Base-by-base conservation (phyloP, 2,329 filamentous ascomycete genomes). In the Ophiostoma himal-ulmi region DNA sequence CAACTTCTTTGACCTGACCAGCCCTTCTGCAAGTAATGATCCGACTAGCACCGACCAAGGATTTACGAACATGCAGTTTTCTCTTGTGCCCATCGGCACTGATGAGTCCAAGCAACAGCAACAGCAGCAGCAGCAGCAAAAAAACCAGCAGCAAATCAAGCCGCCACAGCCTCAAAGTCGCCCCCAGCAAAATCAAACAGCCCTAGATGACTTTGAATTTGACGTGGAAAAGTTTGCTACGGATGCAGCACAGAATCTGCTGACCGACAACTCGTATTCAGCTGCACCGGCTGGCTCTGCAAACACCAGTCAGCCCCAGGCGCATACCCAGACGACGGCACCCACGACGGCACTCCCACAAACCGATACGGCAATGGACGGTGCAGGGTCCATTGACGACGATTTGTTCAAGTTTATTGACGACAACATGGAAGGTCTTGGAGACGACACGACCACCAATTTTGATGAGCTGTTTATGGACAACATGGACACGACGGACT, bases 31-130 rank as follows among this genome's bases (percentile, higher is more conserved):
- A 2, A 37, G 54, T 17, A 69, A 60, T 14, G 72, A 73, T n/a
- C 67, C 67, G 6, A 64, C 73, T 44, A 72, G 78, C 66, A 76
- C 80, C n/a, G 81, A 82, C 68, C 79, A 83, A 8, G 82, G 82
- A 72, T 87, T 86, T 74, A 86, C 85, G 17, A 80, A 86, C 73
- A 86, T 86, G 83, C 81, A 84, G 48, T 87, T 87, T 73, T 82
- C 83, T 0, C 78, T 86, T 5, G 85, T 83, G 1, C 82, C 84
- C 0, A 73, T 80, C 11, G 60, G 60, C n/a, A 26, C 39, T n/a
- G 71, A 73, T 6, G 72, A 36, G 66, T 70, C 70, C 68, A 72
- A 48, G 75, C 77, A 26, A 48, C 30, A n/a, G 44, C 34, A 48
- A 20, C 22, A 57, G n/a, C 69, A 37, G 10, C 64, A 65, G 41